Percentiles rank a stretch among this genome's conserved stretches.
These are phyloP conservation scores for Colletotrichum eremochloae DNA, from an alignment of 2,329 filamentous ascomycete genomes.

Conservation along the genomic window DNA sequence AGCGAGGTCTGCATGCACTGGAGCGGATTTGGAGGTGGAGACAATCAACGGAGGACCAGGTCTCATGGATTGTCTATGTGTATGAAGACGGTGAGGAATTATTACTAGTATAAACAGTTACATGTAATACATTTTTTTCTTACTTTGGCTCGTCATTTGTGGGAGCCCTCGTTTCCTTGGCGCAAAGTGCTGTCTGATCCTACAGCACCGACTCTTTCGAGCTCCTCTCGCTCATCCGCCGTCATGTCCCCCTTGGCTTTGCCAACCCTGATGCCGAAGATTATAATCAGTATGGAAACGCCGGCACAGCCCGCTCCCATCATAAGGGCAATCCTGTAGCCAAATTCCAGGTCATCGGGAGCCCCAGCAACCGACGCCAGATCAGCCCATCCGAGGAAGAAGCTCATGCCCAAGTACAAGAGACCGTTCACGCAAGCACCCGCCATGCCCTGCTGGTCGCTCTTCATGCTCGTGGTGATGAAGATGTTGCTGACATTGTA, in stretches of 20 bases:
- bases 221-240: not conserved
- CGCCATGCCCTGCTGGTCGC: conserved; percentile 4
- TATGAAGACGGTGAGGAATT: not conserved
- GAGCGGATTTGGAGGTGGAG: not conserved
- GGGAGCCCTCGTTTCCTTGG: not conserved
- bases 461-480: conserved; percentile 18
- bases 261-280: not conserved
- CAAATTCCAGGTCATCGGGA: not conserved
- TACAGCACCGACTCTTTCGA: not conserved
- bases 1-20: not conserved
- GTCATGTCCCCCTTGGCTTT: not conserved
- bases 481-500: conserved; percentile 20
- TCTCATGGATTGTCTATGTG: not conserved
- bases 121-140: not conserved
- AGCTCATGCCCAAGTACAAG: not conserved
- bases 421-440: conserved; percentile 11
- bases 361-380: not conserved
- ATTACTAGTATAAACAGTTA: not conserved
- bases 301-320: not conserved
- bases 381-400: conserved; percentile 16
- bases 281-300: not conserved
- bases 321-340: not conserved
- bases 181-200: not conserved
- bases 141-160: not conserved
- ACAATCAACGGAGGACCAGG: not conserved